Conservation (phyloP, 75 land plant genomes). For the Cupressus sempervirens region DNA sequence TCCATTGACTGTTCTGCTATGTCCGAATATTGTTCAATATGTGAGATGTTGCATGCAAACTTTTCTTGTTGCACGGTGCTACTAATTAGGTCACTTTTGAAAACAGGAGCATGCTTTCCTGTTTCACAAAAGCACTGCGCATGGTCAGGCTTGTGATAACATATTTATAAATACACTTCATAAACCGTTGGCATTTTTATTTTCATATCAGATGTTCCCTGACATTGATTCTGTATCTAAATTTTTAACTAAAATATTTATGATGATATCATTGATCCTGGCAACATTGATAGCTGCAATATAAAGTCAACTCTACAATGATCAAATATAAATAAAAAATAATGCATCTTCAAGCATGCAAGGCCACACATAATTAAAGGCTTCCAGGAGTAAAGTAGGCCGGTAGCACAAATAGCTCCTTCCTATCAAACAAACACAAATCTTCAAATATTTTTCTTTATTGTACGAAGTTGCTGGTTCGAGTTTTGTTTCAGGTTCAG, state of each 20-base stretch:
- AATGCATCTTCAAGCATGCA: neutral
- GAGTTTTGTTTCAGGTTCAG: too few species aligned
- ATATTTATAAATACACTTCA: neutral
- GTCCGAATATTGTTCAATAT: conserved; percentile 56
- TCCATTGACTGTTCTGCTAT: conserved; percentile 88
- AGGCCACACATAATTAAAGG: neutral
- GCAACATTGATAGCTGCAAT: too few species aligned
- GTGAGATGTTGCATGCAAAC: conserved; percentile 55
- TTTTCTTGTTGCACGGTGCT: conserved; percentile 14
- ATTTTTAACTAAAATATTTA: neutral
- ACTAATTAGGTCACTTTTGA: conserved; percentile 27
- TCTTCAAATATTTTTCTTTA: neutral
- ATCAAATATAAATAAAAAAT: neutral
- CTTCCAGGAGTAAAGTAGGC: neutral
- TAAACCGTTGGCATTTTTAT: neutral
- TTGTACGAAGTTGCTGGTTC: neutral
- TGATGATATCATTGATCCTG: neutral
- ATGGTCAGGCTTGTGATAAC: neutral
- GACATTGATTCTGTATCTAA: neutral
- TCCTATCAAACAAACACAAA: neutral
- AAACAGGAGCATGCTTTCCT: conserved; percentile 30
- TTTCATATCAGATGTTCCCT: neutral
- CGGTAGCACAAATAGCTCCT: neutral
- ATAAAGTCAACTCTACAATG: neutral
- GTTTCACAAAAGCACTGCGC: conserved; percentile 9